Percentiles rank a stretch among this genome's conserved stretches.
These are phyloP conservation scores for Casuarina cunninghamiana DNA, from an alignment of 306 rosid genomes.

Conservation along the genomic window DNA sequence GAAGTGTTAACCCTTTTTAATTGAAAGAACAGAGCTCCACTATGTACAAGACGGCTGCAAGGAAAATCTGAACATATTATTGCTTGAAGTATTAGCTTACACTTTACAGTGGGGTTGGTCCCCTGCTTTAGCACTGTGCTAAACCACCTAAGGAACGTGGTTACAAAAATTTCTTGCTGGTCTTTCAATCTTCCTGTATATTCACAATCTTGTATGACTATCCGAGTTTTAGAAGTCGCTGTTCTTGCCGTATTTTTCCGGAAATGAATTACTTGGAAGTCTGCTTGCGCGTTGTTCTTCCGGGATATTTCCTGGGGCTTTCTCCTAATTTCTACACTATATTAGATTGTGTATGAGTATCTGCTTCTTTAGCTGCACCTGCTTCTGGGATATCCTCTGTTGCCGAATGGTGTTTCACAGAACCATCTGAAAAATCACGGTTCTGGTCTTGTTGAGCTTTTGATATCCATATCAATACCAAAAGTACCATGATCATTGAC, in stretches of 20 bases:
- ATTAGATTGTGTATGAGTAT: slow-evolving; percentile 3
- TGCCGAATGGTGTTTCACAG: slow-evolving; percentile 36
- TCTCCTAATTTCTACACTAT: slow-evolving; percentile 14
- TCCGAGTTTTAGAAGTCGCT: too few relatives aligned
- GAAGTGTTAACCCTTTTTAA: too few relatives aligned
- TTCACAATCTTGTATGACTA: slow-evolving; percentile 12
- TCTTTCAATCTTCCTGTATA: slow-evolving; percentile 1
- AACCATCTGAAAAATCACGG: slow-evolving; percentile 33
- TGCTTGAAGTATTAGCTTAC: not conserved
- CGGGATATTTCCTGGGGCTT: not conserved
- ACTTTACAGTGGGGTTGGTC: slow-evolving; percentile 31
- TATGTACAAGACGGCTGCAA: not conserved
- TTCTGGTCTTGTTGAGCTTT: slow-evolving; percentile 28
- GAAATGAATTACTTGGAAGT: not conserved
- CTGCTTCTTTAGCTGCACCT: slow-evolving; percentile 24
- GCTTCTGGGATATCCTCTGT: slow-evolving; percentile 27
- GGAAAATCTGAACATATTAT: not conserved
- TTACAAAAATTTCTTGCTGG: not conserved
- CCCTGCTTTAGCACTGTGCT: slow-evolving; percentile 13
- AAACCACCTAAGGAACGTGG: slow-evolving; percentile 7
- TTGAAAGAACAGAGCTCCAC: too few relatives aligned
- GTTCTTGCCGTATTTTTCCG: too few relatives aligned
- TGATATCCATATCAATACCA: slow-evolving; percentile 48
- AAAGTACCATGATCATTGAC: slow-evolving; percentile 42
- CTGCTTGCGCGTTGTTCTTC: slow-evolving; percentile 36